These are phyloP conservation scores for Pythium angustatum DNA, from an alignment of 352 stramenopile species.

Conservation along the genomic window DNA sequence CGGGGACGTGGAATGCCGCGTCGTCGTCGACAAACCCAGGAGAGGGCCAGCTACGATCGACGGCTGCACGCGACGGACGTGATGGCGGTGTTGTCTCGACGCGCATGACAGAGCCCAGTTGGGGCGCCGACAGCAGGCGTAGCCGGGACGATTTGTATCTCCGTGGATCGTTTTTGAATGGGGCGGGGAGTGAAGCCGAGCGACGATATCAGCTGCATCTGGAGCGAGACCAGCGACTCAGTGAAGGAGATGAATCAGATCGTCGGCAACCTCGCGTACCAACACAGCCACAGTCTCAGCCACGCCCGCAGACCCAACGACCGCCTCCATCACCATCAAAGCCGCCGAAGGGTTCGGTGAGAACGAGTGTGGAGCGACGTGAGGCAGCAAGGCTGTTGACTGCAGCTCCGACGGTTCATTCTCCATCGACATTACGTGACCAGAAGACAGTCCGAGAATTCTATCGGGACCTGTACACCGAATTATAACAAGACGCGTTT, in stretches of 20 bases:
- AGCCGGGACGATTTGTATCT: slow-evolving; percentile 24
- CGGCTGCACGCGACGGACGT: not conserved
- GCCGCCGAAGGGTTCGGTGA: not conserved
- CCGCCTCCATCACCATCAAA: not conserved
- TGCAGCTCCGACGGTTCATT: not conserved
- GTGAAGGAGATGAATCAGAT: not conserved
- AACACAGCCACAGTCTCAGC: not conserved
- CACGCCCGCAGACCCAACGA: not conserved
- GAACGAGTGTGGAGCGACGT: not conserved
- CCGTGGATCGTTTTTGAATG: slow-evolving; percentile 5
- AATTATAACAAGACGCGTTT: slow-evolving; percentile 8
- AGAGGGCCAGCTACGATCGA: not conserved
- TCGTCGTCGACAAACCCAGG: too few relatives aligned
- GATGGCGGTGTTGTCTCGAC: not conserved
- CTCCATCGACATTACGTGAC: not conserved
- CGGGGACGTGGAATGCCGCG: too few relatives aligned
- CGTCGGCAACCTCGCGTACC: too few relatives aligned
- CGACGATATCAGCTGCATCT: slow-evolving; percentile 18
- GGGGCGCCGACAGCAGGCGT: not conserved
- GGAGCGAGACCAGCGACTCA: slow-evolving; percentile 4
- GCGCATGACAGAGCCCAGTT: not conserved
- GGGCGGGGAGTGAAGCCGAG: slow-evolving; percentile 9
- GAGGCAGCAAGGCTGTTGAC: not conserved
- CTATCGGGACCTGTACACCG: slow-evolving; percentile 24
- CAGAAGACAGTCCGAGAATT: slow-evolving; percentile 18